Conservation (phyloP, 192 early-diverging fungal genomes). For the Cladochytrium replicatum region DNA sequence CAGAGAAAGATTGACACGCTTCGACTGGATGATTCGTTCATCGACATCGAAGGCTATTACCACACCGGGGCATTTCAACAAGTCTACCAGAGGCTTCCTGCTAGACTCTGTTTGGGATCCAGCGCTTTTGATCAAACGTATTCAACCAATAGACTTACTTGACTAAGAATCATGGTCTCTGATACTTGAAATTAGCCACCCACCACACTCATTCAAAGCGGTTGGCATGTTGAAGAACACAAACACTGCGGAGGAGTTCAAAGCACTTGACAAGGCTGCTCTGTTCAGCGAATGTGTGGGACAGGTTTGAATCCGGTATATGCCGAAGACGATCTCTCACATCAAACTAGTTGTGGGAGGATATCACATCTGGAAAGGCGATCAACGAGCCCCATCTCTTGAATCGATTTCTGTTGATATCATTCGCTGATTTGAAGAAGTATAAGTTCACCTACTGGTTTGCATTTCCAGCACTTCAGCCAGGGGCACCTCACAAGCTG, state of each 20-base stretch:
- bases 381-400: slow-evolving; percentile 54
- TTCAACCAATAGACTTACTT: slow-evolving; percentile 3
- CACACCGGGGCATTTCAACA: slow-evolving; percentile 31
- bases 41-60: slow-evolving; percentile 57
- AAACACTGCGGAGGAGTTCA: slow-evolving; percentile 93
- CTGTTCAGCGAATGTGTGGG: slow-evolving; percentile 48
- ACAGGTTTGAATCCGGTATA: slow-evolving; percentile 28
- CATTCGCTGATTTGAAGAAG: slow-evolving; percentile 96
- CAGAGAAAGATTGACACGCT: slow-evolving; percentile 76
- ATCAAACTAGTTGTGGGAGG: slow-evolving; percentile 53
- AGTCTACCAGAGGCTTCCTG: slow-evolving; percentile 32
- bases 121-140: slow-evolving; percentile 34
- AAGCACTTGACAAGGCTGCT: slow-evolving; percentile 59
- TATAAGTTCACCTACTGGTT: slow-evolving; percentile 95
- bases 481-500: slow-evolving; percentile 43
- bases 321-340: slow-evolving; percentile 3
- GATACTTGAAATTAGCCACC: background rate
- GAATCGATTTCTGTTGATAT: slow-evolving; percentile 63
- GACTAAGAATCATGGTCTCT: background rate
- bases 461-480: slow-evolving; percentile 77
- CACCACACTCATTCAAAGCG: slow-evolving; percentile 32
- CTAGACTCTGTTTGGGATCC: slow-evolving; percentile 51
- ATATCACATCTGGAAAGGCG: slow-evolving; percentile 56
- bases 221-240: slow-evolving; percentile 70
- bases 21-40: slow-evolving; percentile 58